Percentiles rank a stretch among this genome's conserved stretches.
Conservation (phyloP, 257 asterid genomes). For the Solanum chaucha region DNA sequence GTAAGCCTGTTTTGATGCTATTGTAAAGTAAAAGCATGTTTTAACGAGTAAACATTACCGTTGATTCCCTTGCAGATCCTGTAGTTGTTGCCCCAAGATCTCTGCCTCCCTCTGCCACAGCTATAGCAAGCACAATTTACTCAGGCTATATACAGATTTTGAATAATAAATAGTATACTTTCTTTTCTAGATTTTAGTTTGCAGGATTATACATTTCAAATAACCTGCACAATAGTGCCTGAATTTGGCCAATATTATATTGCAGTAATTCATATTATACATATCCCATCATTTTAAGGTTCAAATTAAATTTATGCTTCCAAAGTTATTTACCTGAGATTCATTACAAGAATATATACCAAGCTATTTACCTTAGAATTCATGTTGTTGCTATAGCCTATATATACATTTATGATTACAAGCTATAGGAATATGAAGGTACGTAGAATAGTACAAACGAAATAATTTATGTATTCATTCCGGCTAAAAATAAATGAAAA, state of each 20-base stretch:
- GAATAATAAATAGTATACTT: background rate
- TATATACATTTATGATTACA: no score
- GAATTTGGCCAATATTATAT: background rate
- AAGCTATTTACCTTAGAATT: no score
- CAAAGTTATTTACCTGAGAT: no score
- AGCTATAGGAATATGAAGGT: no score
- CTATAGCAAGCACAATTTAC: conserved; percentile 20
- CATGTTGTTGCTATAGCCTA: no score
- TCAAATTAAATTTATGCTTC: no score
- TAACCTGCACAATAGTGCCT: background rate
- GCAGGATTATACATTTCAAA: background rate
- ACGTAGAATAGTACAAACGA: no score
- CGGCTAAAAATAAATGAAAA: background rate
- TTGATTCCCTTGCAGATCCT: conserved; percentile 57
- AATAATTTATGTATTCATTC: no score
- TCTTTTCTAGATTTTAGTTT: background rate
- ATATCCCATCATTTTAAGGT: background rate
- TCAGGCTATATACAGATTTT: background rate
- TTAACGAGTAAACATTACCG: conserved; percentile 31
- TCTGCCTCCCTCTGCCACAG: conserved; percentile 88
- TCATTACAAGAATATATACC: no score
- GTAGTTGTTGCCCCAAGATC: conserved; percentile 54
- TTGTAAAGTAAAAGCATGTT: background rate
- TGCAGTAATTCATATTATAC: background rate
- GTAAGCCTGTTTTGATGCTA: background rate